A percentile compares a stretch with the other conserved stretches of the same genome.
Evolutionary conservation across 177 flowering plant genomes (phyloP).

Genomic region (Telopea speciosissima): DNA sequence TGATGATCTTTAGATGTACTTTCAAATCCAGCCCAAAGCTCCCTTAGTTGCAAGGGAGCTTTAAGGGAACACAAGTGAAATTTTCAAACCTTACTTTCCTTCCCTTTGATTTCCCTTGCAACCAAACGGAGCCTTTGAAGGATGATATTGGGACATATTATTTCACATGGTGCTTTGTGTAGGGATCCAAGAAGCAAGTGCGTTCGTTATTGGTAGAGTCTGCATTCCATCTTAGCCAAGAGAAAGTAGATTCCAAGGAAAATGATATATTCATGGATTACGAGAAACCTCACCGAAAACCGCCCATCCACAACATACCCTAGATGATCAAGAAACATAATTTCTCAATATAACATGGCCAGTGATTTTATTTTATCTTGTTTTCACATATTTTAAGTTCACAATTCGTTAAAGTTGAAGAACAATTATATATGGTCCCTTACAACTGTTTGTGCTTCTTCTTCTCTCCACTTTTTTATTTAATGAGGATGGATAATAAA

Average conservation of each 20-base stretch:
- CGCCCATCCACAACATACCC: slow-evolving; percentile 59
- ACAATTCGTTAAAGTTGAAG: not conserved
- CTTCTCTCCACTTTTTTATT: not conserved
- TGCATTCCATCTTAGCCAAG: slow-evolving; percentile 18
- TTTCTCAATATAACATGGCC: not conserved
- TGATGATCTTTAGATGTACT: too few species aligned
- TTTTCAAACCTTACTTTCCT: too few species aligned
- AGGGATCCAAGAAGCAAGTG: slow-evolving; percentile 14
- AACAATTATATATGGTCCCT: not conserved
- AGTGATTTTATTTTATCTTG: not conserved
- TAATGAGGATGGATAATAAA: not conserved
- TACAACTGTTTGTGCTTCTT: too few species aligned
- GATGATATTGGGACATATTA: slow-evolving; percentile 9
- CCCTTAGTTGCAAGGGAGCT: too few species aligned
- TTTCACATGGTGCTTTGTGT: slow-evolving; percentile 12
- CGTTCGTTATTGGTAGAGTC: slow-evolving; percentile 18
- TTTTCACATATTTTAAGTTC: not conserved
- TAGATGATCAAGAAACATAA: slow-evolving; percentile 11
- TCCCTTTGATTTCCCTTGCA: too few species aligned
- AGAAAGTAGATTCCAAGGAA: slow-evolving; percentile 26
- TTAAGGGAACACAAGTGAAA: too few species aligned
- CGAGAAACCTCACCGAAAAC: slow-evolving; percentile 51
- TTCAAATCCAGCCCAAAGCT: too few species aligned
- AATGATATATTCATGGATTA: slow-evolving; percentile 43
- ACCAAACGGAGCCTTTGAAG: too few species aligned